Evolutionary conservation across 2,329 filamentous ascomycete species (phyloP).

Genomic region (Cladosporium austrohemisphaericum): DNA sequence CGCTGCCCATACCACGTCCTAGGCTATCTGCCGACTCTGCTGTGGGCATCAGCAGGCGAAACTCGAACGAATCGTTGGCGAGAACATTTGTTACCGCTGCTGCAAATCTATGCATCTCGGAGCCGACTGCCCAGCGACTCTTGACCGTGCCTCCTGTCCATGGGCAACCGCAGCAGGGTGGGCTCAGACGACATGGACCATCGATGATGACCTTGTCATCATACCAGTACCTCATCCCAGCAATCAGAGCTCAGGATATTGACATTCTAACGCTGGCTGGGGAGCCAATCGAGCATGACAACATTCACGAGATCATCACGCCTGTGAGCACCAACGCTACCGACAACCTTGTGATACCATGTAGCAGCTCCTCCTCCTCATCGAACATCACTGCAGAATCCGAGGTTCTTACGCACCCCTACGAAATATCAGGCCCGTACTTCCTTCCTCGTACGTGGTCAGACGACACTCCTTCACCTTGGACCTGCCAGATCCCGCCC

Average conservation of each 20-base stretch:
- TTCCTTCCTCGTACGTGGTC: neutral
- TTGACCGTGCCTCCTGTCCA: neutral
- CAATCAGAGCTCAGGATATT: slow-evolving; percentile 5
- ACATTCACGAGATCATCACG: neutral
- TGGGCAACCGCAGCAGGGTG: neutral
- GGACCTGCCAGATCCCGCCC: neutral
- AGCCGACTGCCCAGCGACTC: neutral
- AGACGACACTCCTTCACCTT: neutral
- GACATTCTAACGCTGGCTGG: slow-evolving; percentile 3
- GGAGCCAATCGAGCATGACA: neutral
- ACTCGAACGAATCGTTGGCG: slow-evolving; percentile 2
- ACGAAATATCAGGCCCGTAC: neutral
- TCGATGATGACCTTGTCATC: slow-evolving; percentile 1
- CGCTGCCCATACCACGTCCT: neutral
- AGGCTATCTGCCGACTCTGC: neutral
- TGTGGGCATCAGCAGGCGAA: slow-evolving; percentile 8
- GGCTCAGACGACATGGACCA: neutral
- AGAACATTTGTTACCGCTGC: slow-evolving; percentile 6
- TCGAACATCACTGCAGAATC: neutral
- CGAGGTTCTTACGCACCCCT: neutral
- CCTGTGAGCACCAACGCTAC: neutral
- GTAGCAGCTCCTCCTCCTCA: neutral
- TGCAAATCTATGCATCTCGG: neutral
- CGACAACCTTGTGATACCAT: neutral
- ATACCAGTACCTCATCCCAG: neutral